Base-by-base conservation (phyloP, 140 eudicot species). In the Erigeron philadelphicus region DNA sequence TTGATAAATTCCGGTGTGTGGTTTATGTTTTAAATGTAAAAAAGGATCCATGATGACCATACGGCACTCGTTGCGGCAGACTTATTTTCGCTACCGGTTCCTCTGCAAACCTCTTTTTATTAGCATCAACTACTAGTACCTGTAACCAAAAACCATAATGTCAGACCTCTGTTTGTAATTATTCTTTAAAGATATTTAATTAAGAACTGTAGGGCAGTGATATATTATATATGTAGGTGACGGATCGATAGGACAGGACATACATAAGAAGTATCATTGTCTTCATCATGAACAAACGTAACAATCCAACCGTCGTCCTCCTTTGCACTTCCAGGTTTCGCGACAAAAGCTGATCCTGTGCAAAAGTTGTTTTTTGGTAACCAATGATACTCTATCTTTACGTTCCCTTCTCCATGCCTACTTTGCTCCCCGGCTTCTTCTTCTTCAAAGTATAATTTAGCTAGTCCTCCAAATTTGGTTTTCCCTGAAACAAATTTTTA, bases 231-330 rank as follows among this genome's bases (percentile, higher is more conserved):
- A 48, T 11, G 21, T 2, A 35, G 25, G 52, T 12, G 13, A 11
- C 13, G 40, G 48, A n/a, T 38, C 7, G 48, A 62, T 62, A 38
- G 7, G 17, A 52, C 69, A 38, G 7, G 17, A 52, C 69, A 2
- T 64, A 75, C 80, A 15, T 54, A 60, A 18, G 84, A 80, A 40
- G 9, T 47, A 23, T 63, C 44, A 13, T 12, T 70, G 56, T 70
- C 66, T 70, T 80, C 84, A 70, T 80, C 55, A 64, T 80, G 84
- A 21, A 67, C 74, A 75, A 41, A 71, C 7, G 80, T 46, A n/a
- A 80, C 60, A 8, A 75, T 50, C 84, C 84, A 80, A 71, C 84
- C 80, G 42, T 80, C 84, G 25, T 80, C 80, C 70, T 80, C 84
- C 8, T 75, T 74, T 3, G 21, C 19, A 6, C 25, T 74, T 52